Percentiles rank a stretch among this genome's conserved stretches.
Evolutionary conservation across 2,329 filamentous ascomycete genomes (phyloP).

Genomic region (Sporothrix dimorphospora): DNA sequence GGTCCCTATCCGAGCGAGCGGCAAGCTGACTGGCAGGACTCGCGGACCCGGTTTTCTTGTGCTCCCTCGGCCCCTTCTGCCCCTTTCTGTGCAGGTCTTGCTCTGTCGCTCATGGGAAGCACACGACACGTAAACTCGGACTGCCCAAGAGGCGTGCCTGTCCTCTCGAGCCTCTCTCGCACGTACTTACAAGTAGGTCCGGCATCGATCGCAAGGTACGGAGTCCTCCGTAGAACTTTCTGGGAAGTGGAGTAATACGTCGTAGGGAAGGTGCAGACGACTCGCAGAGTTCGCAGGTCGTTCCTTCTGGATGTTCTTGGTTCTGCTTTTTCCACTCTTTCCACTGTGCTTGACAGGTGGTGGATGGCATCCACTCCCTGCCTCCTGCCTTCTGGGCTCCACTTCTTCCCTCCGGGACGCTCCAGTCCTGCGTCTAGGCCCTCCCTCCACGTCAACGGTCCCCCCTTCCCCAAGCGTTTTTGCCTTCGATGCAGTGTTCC

Average conservation of each 20-base stretch:
- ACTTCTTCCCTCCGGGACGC: not conserved
- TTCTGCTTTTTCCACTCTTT: not conserved
- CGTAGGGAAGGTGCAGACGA: conserved; percentile 1
- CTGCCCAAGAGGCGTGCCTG: not conserved
- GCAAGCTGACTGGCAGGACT: not conserved
- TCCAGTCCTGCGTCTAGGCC: conserved; percentile 18
- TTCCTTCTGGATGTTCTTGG: conserved; percentile 3
- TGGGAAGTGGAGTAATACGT: conserved; percentile 16
- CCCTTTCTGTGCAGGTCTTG: conserved; percentile 4
- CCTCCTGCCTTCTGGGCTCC: conserved; percentile 1
- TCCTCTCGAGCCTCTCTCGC: not conserved
- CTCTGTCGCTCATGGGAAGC: not conserved
- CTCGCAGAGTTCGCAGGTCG: not conserved
- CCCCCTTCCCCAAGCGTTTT: conserved; percentile 14
- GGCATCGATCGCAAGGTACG: not conserved
- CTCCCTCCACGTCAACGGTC: conserved; percentile 11
- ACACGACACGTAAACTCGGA: not conserved
- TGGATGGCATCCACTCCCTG: conserved; percentile 12
- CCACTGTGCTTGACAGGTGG: not conserved
- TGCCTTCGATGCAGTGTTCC: not conserved
- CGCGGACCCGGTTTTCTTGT: not conserved
- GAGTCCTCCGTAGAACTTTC: conserved; percentile 20
- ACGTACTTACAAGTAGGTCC: not conserved
- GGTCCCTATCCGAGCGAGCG: not conserved
- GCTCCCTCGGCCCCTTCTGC: not conserved